Evolutionary conservation across 2,329 filamentous ascomycete genomes (phyloP), one percentile per base, ranked within the genome.

Genomic region (Torrubiella hemipterigena): DNA sequence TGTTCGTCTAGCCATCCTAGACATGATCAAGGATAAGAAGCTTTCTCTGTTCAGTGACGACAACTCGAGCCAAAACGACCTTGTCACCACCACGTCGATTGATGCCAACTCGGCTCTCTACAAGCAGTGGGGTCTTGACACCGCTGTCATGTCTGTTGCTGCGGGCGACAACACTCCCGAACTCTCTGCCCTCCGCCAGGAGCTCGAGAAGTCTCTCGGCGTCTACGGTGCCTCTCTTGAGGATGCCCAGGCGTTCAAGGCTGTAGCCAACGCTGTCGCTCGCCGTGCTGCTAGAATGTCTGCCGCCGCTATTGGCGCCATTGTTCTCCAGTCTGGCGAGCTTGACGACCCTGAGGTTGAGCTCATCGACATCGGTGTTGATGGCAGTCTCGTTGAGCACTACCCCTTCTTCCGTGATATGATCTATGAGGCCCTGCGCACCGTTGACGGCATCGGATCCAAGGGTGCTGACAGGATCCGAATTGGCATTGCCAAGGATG

Each of bases 401-500:
- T 96, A 96, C 56, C 91, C 91, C 7, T 78, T 77, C 49, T 98
- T 95, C 59, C 77, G 91, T 42, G 78, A 81, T 34, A 81, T 91
- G 63, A 81, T 96, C 39, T 73, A 87, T 39, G 82, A 93, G 50
- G 83, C 83, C 6, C 65, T 96, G 36, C 63, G 76, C 30, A 75
- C 73, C 34, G 75, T 94, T 32, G 70, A 84, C 12, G 75, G 80
- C 38, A 81, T 96, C 45, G 89, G 89, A 5, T 60, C 66, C 27
- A 63, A 70, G 35, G 86, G 87, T 9, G 86, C 93, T 42, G 80
- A 82, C 59, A 82, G 77, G 58, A 82, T 98, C 42, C 72, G 85
- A 35, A 95, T 98, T 48, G 91, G 89, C 15, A 91, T 96, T 48
- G 91, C 91, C 39, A 95, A 94, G 67, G 91, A 98, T 52, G 91